Base-by-base conservation (phyloP, 2,329 filamentous ascomycete species). In the Fusarium tanahbumbuense region DNA sequence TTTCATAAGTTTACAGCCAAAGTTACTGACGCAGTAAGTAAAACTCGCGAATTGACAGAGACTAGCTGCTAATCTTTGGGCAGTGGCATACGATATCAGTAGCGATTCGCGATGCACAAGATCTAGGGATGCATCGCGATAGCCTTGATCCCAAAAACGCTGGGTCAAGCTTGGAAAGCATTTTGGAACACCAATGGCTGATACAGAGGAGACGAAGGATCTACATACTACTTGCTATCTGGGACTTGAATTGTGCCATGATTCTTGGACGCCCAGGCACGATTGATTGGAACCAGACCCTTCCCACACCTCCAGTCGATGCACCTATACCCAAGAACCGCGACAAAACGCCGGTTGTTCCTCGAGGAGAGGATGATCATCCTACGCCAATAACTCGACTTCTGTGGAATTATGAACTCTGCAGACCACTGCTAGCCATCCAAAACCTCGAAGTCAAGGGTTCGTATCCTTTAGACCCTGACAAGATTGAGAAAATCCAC, bases 41-140 rank as follows among this genome's bases (percentile, higher is more conserved):
- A 9, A 2, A 12, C 6, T 15, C 11, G 15, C 6, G 10, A n/a
- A n/a, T n/a, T n/a, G n/a, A n/a, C n/a, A n/a, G n/a, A n/a, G n/a
- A n/a, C n/a, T n/a, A n/a, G n/a, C n/a, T n/a, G n/a, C n/a, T n/a
- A n/a, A n/a, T n/a, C n/a, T n/a, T n/a, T 23, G 65, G 8, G 25
- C 53, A 87, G 84, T 88, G 86, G 85, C 86, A 88, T 73, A 82
- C 83, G 3, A 81, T 90, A 30, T 85, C 86, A 2, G 81, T 83
- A 23, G 84, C 86, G 1, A 89, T 90, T 58, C 81, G 87, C 42
- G 88, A 90, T 73, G 88, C 87, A 0, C 88, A 90, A 73, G 88
- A 90, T 70, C 83, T 90, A 42, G 88, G 88, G 15, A 79, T 91
- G 71, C 85, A 91, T 68, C 82, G 84, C 15, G 84, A 87, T 66